Percentiles rank a stretch among this genome's conserved stretches.
phyloP scores from a whole-genome alignment of 345 rosid species.

The Gossypium longicalyx region DNA sequence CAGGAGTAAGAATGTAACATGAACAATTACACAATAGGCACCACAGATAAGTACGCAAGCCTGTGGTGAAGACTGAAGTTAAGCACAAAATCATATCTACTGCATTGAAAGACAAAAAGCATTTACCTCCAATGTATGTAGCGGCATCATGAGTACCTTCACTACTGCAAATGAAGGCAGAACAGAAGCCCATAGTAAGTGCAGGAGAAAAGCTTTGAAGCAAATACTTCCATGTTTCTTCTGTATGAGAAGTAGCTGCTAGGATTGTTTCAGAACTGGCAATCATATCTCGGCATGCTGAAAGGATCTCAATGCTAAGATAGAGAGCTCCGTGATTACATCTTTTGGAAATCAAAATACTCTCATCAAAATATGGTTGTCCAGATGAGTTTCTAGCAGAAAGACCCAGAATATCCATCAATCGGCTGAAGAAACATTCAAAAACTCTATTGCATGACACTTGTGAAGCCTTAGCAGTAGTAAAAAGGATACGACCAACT shows the following conservation, averaged over 20 bases:
- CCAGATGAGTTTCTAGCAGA: conserved; percentile 30
- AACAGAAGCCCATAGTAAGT: conserved; percentile 44
- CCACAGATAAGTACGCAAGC: not conserved
- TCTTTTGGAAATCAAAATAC: conserved; percentile 28
- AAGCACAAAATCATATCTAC: conserved; percentile 15
- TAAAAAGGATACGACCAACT: conserved; percentile 59
- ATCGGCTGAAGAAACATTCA: conserved; percentile 45
- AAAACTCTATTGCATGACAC: conserved; percentile 59
- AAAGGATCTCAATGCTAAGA: conserved; percentile 64
- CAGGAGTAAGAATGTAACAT: not conserved
- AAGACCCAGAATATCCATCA: conserved; percentile 55
- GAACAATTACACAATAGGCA: not conserved
- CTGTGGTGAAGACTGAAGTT: not conserved
- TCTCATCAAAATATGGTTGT: conserved; percentile 24
- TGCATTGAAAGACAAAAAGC: conserved; percentile 21
- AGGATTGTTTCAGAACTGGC: conserved; percentile 25
- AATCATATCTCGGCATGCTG: conserved; percentile 60
- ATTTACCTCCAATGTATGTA: conserved; percentile 66
- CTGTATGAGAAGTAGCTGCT: conserved; percentile 23
- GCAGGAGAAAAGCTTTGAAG: conserved; percentile 44
- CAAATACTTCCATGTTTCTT: conserved; percentile 47
- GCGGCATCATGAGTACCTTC: conserved; percentile 31
- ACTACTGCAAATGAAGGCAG: conserved; percentile 24
- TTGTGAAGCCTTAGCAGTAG: conserved; percentile 58
- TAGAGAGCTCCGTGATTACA: conserved; percentile 59